Base-by-base conservation (phyloP, 352 stramenopile species). In the Pythium scleroteichum region DNA sequence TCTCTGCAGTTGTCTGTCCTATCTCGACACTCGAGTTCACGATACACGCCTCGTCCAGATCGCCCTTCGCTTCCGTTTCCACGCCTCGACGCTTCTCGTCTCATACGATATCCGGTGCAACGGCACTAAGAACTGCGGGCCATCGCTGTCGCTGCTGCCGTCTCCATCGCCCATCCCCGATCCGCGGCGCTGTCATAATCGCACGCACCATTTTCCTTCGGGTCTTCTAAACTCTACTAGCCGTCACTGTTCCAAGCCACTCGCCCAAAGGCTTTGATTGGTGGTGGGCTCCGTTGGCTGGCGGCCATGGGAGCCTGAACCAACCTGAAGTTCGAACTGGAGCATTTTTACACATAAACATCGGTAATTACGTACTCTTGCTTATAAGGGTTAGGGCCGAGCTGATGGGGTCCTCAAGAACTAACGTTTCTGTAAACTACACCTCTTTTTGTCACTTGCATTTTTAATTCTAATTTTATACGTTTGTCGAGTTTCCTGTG, bases 211-310 rank as follows among this genome's bases (percentile, higher is more conserved):
- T 92, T 90, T 90, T 88, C 70, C 74, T 78, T 78, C 85, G 87
- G 82, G 82, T 88, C 80, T 92, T 90, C 79, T 92, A 92, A 92
- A 92, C 79, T 86, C 85, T 88, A 92, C 73, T 92, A 88, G 23
- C 50, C 50, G 53, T 60, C 55, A 61, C 55, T 62, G 33, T 59
- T 35, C 55, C 53, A 52, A 41, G 52, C 41, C 29, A 41, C 29
- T 57, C 50, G 48, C 46, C 32, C 64, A 51, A 62, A 29, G 64
- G 53, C 59, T 74, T 62, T 82, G 69, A 70, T 68, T 69, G 69
- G 62, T 76, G 64, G 71, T 63, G 64, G 64, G 50, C 64, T 71
- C 53, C 46, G 64, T 66, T 71, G 64, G 64, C 59, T 71, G 64
- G 64, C 64, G 51, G 38, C 38, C 41, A 33, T 6, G 46, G 24